phyloP scores from a whole-genome alignment of 1,284 basidiomycete species.

The Termitomyces sp. region DNA sequence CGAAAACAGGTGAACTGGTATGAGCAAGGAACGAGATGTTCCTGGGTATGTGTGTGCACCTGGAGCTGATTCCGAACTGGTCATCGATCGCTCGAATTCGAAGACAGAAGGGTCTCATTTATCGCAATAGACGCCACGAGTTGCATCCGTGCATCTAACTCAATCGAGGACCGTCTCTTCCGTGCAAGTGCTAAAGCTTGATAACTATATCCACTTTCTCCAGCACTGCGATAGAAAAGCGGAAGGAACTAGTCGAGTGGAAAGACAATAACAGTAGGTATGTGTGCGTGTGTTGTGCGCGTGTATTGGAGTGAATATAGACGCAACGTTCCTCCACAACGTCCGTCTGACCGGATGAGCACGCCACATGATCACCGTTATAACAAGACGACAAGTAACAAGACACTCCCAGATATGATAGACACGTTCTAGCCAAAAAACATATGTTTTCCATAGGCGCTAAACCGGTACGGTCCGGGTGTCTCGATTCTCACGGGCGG shows the following conservation, averaged over 20 bases:
- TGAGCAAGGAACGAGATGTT: background rate
- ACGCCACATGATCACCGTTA: background rate
- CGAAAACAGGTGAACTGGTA: background rate
- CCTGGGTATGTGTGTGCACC: background rate
- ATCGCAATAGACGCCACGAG: background rate
- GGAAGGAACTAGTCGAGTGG: background rate
- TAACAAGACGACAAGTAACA: background rate
- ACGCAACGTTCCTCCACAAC: background rate
- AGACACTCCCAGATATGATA: background rate
- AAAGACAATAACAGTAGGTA: background rate
- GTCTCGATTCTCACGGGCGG: conserved; percentile 2
- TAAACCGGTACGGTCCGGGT: background rate
- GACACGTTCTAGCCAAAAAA: background rate
- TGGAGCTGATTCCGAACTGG: background rate
- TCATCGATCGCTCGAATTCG: background rate
- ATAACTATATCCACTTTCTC: background rate
- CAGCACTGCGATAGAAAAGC: background rate
- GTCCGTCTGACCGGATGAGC: background rate
- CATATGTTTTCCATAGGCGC: background rate
- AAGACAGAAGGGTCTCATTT: background rate
- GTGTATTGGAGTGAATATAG: background rate
- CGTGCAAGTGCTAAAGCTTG: background rate
- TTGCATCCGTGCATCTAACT: background rate
- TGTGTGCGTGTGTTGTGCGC: background rate
- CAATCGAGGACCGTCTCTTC: background rate